A percentile compares a stretch with the other conserved stretches of the same genome.
Conservation (phyloP, 768 basidiomycete genomes). For the Mycena kentingensis region DNA sequence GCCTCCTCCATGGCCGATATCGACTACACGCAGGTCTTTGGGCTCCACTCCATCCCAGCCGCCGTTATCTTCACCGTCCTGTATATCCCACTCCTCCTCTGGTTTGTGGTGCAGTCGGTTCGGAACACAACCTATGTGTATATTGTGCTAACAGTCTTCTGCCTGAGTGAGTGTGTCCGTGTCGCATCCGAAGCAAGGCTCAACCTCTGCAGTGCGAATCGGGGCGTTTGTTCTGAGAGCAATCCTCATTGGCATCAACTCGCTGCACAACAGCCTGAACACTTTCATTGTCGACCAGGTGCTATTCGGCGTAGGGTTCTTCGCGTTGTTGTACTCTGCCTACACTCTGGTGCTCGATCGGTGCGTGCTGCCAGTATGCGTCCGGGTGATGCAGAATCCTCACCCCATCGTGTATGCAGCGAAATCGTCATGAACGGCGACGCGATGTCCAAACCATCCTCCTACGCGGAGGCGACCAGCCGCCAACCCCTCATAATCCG, state of each 20-base stretch:
- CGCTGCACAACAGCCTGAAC: neutral
- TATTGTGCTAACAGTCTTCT: conserved; percentile 39
- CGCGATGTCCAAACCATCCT: neutral
- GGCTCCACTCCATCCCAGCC: conserved; percentile 37
- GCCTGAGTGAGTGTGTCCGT: conserved; percentile 33
- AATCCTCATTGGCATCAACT: conserved; percentile 7
- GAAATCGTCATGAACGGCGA: neutral
- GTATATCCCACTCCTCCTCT: conserved; percentile 34
- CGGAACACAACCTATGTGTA: conserved; percentile 36
- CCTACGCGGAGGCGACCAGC: neutral
- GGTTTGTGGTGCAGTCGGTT: conserved; percentile 35
- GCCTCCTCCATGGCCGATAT: too few relatives aligned
- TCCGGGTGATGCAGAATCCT: too few relatives aligned
- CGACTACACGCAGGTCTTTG: conserved; percentile 37
- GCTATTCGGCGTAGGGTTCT: conserved; percentile 36
- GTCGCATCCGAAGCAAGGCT: neutral
- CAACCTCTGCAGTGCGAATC: conserved; percentile 38
- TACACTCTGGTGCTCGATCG: conserved; percentile 37
- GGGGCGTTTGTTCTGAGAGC: conserved; percentile 44
- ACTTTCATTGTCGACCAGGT: conserved; percentile 23
- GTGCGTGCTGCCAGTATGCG: conserved; percentile 15
- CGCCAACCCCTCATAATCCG: neutral
- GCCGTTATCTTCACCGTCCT: conserved; percentile 38
- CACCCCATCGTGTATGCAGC: neutral
- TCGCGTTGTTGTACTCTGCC: conserved; percentile 35